A percentile compares a stretch with the other conserved stretches of the same genome.
These are phyloP conservation scores for Metarhizium guizhouense DNA, from an alignment of 2,329 filamentous ascomycete species.

Conservation along the genomic window DNA sequence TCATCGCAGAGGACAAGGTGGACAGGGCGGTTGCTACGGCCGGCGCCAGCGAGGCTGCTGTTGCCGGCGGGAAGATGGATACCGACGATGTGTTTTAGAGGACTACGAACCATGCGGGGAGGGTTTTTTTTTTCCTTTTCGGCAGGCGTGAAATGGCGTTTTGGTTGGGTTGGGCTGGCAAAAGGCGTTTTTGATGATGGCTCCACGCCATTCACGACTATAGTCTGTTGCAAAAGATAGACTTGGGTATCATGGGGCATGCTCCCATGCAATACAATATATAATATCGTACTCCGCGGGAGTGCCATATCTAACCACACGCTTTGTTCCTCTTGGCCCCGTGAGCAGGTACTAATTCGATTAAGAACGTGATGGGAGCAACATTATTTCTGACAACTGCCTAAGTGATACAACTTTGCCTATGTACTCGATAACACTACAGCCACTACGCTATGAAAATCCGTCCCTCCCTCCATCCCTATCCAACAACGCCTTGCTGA, in stretches of 20 bases:
- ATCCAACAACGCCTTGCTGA: constrained; percentile 10
- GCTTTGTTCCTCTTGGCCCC: not conserved
- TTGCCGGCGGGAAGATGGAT: constrained; percentile 34
- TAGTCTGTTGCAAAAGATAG: not conserved
- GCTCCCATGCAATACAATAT: not conserved
- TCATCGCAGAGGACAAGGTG: constrained; percentile 68
- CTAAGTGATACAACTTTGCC: not conserved
- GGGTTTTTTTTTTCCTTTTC: constrained; percentile 3
- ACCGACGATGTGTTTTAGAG: constrained; percentile 36
- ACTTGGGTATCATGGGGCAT: not conserved
- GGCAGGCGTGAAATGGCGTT: not conserved
- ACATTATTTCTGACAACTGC: not conserved
- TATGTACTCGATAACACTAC: not conserved
- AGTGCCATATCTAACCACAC: not conserved
- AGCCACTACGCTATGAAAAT: not conserved
- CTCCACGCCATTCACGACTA: not conserved
- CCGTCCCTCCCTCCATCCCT: not conserved
- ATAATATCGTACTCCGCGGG: not conserved
- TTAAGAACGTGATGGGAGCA: not conserved
- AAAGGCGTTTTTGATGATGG: not conserved
- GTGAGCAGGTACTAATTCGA: not conserved
- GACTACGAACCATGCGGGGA: not conserved
- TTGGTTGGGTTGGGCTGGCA: not conserved
- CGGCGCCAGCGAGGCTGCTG: constrained; percentile 27
- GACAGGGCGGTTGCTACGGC: constrained; percentile 26